Evolutionary conservation across 257 asterid species (phyloP).

Genomic region (Forsythia suspensa): DNA sequence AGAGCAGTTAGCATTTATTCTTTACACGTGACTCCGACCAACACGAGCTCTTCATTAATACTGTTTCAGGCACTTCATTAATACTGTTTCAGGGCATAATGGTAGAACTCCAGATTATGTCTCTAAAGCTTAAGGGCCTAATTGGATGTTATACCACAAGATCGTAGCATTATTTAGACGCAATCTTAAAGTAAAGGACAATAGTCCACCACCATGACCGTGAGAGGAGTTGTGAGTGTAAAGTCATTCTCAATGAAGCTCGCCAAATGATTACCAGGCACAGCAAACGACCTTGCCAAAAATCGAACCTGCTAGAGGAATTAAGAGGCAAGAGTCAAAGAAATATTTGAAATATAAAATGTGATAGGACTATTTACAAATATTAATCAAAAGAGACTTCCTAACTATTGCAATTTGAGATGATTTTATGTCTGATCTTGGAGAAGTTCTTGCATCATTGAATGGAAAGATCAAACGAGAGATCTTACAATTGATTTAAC

Average conservation of each 20-base stretch:
- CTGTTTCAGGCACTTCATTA: no score
- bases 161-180: neutral
- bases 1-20: neutral
- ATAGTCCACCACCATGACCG: neutral
- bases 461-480: neutral
- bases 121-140: neutral
- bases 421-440: neutral
- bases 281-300: constrained; percentile 86
- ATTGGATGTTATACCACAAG: neutral
- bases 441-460: neutral
- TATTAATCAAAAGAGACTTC: neutral
- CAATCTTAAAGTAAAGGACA: neutral
- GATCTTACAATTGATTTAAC: constrained; percentile 80
- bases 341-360: constrained; percentile 10
- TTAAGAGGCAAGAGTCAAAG: constrained; percentile 13
- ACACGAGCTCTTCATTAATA: neutral
- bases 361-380: neutral
- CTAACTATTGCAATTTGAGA: neutral
- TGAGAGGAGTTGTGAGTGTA: neutral
- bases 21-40: neutral
- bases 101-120: neutral
- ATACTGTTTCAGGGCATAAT: neutral
- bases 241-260: constrained; percentile 1
- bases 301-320: constrained; percentile 60
- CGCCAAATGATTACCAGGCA: constrained; percentile 98